Base-by-base conservation (phyloP, 2,329 filamentous ascomycete genomes). In the Verticillium nubilum region DNA sequence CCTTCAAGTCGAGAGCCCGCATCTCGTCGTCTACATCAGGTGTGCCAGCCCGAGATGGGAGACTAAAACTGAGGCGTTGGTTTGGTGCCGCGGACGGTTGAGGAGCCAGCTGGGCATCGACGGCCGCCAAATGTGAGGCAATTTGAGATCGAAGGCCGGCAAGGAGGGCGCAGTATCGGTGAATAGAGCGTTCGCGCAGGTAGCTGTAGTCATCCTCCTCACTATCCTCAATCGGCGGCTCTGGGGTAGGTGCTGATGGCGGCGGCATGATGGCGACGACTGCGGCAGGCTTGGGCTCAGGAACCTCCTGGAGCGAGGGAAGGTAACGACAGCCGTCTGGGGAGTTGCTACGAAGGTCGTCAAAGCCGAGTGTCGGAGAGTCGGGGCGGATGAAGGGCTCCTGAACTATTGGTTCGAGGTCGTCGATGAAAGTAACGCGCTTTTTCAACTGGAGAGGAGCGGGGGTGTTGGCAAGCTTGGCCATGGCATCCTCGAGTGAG, bases 341-440 rank as follows among this genome's bases (percentile, higher is more conserved):
- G 25, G 42, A 23, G 42, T 19, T 23, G 42, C 42, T 50, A 10
- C 42, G 42, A 10, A 50, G 10, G 42, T 50, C 60, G 57, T 82
- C 80, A 59, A 83, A 78, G 12, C 84, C 84, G 5, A 86, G 77
- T 0, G 84, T 86, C 1, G 84, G 84, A 3, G 83, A 86, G 64
- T 86, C 84, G 0, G 83, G 84, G 9, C 84, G 81, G 61, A 84
- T 76, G 31, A 78, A 72, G 23, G 81, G 80, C 64, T 82, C 74
- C 17, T 72, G 71, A 17, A 72, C 63, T 13, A 67, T 68, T n/a
- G 62, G 64, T 26, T 74, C 69, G 31, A 64, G 67, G 60, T 74
- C 78, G 50, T 75, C 70, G 35, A 64, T 67, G 59, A 76, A 79
- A 37, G 70, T 71, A 31, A 77, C 74, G 25, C 72, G 72, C 67